phyloP scores from a whole-genome alignment of 148 eudicot genomes.

The Bassia scoparia region DNA sequence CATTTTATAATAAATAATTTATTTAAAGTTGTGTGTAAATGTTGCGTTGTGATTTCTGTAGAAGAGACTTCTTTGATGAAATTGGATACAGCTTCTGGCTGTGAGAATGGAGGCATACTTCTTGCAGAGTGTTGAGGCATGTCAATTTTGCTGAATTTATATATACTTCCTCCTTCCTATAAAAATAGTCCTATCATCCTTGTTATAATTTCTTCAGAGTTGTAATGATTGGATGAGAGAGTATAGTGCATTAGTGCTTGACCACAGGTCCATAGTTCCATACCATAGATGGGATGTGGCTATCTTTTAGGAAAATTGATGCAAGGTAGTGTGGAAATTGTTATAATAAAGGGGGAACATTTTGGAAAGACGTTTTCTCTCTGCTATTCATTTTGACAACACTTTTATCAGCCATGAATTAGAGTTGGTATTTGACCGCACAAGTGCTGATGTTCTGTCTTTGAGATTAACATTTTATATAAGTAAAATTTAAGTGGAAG shows the following conservation, averaged over 20 bases:
- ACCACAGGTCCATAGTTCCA: too few species aligned
- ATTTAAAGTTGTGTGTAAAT: background rate
- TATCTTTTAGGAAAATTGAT: too few species aligned
- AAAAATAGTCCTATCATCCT: too few species aligned
- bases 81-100: background rate
- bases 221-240: too few species aligned
- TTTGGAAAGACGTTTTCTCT: background rate
- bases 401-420: background rate
- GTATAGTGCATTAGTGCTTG: too few species aligned
- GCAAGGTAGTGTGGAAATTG: too few species aligned
- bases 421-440: constrained; percentile 10
- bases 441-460: background rate
- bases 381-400: background rate
- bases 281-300: too few species aligned
- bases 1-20: background rate
- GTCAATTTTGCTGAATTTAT: background rate
- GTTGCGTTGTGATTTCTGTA: background rate
- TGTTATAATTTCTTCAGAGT: too few species aligned
- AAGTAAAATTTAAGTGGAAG: background rate
- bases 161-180: too few species aligned
- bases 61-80: constrained; percentile 5
- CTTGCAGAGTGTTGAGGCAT: background rate
- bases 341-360: background rate
- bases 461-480: background rate
- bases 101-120: background rate